Evolutionary conservation across 2,329 filamentous ascomycete genomes (phyloP), one percentile per base, ranked within the genome.

Genomic region (Sporothrix pseudoabietina): DNA sequence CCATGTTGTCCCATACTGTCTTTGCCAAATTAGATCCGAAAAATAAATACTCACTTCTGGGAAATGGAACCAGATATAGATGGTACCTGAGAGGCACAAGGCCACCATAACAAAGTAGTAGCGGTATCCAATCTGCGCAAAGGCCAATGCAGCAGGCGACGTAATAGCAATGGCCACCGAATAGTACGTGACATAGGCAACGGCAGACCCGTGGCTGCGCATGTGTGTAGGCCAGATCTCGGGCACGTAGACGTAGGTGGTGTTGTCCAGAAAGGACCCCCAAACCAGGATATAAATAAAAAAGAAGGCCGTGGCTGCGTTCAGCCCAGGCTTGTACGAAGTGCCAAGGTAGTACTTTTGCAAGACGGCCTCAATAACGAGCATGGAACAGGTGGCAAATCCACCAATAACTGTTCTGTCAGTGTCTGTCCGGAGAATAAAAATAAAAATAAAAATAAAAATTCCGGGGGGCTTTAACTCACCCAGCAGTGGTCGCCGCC

Each of bases 161-260:
- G 44, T 52, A 39, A 52, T 68, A 3, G 63, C 63, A 26, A 68
- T 68, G 4, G 63, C 41, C 1, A 68, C 63, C 41, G 63, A 49
- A 39, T 52, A 68, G 63, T 68, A 68, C 7, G 77, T 61, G 63
- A 80, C 77, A 26, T 83, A 57, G 22, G 69, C 69, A n/a, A 71
- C 61, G 41, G 69, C 35, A 39, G 35, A 57, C 16, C 69, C 69
- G n/a, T 71, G 54, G 39, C 35, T 49, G 54, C 69, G 54, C 54
- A 71, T 4, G 16, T 71, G 69, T 7, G 69, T 61, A 3, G 69
- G 69, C 69, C 69, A 71, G 14, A 71, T 71, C 54, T 71, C 69
- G 35, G 69, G 69, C 8, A 71, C 39, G 41, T 71, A 71, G 19
- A 71, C 54, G 54, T 71, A 61, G 8, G 69, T 71, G 12, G 69